Evolutionary conservation across 2,329 filamentous ascomycete genomes (phyloP).

Genomic region (Xylaria sp.): DNA sequence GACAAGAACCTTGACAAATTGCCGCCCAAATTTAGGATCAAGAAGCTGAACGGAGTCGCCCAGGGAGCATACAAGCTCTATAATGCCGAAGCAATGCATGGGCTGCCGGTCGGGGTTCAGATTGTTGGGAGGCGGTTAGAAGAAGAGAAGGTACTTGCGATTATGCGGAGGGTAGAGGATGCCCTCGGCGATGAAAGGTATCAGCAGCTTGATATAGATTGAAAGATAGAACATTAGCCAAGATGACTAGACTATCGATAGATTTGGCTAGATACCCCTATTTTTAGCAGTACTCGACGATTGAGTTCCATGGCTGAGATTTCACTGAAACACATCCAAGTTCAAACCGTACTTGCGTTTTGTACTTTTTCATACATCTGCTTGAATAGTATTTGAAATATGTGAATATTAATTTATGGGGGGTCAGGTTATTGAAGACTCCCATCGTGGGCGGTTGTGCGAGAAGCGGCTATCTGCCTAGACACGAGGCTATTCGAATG

Average conservation of each 20-base stretch:
- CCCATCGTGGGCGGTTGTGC: no score
- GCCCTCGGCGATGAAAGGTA: slow-evolving; percentile 65
- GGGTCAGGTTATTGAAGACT: no score
- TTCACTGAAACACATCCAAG: no score
- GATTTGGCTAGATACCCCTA: slow-evolving; percentile 3
- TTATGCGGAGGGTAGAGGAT: slow-evolving; percentile 79
- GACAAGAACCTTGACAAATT: slow-evolving; percentile 70
- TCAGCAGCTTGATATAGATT: slow-evolving; percentile 52
- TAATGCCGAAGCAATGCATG: slow-evolving; percentile 80
- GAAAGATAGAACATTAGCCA: slow-evolving; percentile 8
- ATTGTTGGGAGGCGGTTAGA: slow-evolving; percentile 78
- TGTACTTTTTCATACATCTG: no score
- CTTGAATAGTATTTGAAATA: no score
- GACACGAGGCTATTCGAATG: no score
- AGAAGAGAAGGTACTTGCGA: slow-evolving; percentile 83
- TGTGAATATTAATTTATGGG: no score
- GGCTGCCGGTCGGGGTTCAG: slow-evolving; percentile 84
- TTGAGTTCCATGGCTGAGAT: no score
- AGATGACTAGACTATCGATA: slow-evolving; percentile 1
- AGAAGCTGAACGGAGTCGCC: slow-evolving; percentile 76
- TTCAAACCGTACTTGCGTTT: no score
- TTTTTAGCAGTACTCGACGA: not conserved
- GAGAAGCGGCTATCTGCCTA: no score
- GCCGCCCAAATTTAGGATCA: slow-evolving; percentile 61
- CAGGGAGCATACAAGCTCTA: slow-evolving; percentile 85